Conservation (phyloP, 225 moss, liverwort and hornwort genomes). For the Thuidium tamariscinum region DNA sequence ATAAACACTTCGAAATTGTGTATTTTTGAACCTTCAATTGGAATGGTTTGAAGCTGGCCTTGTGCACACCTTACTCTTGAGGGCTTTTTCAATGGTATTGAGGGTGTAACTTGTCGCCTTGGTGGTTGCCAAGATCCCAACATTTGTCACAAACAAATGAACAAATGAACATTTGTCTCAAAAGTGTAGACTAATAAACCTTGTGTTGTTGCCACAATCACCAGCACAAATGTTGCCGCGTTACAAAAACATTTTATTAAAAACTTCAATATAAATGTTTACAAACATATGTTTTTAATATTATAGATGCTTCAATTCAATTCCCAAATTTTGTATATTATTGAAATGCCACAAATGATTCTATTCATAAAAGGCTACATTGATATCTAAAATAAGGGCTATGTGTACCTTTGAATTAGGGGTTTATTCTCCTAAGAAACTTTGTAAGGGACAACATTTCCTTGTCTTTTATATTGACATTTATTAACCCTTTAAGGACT, state of each 20-base stretch:
- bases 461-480: no score
- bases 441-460: no score
- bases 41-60: background rate
- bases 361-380: no score
- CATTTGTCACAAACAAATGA: background rate
- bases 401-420: no score
- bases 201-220: no score
- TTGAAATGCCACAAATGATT: background rate
- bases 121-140: rapidly evolving
- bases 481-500: no score
- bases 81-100: background rate
- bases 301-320: no score
- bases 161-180: no score
- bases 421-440: background rate
- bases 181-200: no score
- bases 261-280: background rate
- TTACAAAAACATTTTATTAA: background rate
- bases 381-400: no score
- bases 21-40: background rate
- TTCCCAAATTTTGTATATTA: no score
- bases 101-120: rapidly evolving
- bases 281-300: rapidly evolving
- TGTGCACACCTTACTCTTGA: background rate
- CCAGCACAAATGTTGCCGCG: no score
- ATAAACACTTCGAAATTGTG: background rate